Evolutionary conservation across 345 rosid species (phyloP).

Genomic region (Eucalyptus regnans): DNA sequence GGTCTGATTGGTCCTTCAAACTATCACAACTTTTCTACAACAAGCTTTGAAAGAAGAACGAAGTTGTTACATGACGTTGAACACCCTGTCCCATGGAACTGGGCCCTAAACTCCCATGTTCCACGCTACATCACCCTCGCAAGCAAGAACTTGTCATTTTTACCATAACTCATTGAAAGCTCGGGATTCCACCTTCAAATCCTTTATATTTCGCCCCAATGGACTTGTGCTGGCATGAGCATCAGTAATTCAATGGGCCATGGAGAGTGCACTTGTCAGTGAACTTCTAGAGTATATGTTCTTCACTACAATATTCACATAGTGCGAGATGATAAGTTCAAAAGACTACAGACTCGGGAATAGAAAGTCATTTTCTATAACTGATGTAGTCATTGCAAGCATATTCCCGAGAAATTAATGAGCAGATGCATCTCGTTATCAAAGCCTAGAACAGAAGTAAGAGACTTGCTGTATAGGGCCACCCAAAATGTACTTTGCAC

Average conservation of each 20-base stretch:
- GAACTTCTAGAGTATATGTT: background rate
- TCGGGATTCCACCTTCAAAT: background rate
- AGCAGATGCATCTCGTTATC: slow-evolving; percentile 26
- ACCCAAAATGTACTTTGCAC: background rate
- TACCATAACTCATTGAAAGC: background rate
- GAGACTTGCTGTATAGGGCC: background rate
- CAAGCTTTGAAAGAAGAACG: background rate
- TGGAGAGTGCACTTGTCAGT: background rate
- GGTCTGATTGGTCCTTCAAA: background rate
- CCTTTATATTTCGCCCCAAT: background rate
- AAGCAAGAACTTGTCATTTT: background rate
- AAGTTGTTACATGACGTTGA: background rate
- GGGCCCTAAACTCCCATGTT: background rate
- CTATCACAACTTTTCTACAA: background rate
- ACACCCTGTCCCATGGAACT: background rate
- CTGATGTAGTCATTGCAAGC: slow-evolving; percentile 13
- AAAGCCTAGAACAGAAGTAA: background rate
- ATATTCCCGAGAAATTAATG: slow-evolving; percentile 32
- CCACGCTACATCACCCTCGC: background rate
- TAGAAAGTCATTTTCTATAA: slow-evolving; percentile 8
- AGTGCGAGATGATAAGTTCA: slow-evolving; percentile 7
- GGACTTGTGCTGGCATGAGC: background rate
- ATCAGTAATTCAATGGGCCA: background rate
- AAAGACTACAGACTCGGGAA: slow-evolving; percentile 18
- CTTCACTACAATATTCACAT: slow-evolving; percentile 50